Percentiles rank a stretch among this genome's conserved stretches.
Evolutionary conservation across 352 stramenopile species (phyloP).

Genomic region (Phytophthora europaea): DNA sequence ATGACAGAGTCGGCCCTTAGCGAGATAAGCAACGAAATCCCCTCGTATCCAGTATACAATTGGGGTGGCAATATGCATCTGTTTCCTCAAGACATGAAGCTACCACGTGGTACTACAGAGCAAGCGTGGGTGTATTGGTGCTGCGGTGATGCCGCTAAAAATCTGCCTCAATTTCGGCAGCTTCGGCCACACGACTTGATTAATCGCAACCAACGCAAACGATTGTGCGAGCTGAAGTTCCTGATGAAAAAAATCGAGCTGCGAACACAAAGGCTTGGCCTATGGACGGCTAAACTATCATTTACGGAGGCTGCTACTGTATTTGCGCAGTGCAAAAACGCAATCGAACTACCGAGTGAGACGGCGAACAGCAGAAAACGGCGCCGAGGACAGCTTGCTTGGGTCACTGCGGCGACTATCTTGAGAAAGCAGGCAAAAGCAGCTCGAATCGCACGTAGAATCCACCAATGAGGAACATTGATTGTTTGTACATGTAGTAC

Average conservation of each 20-base stretch:
- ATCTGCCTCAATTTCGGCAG: slow-evolving; percentile 1
- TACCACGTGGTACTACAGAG: slow-evolving; percentile 4
- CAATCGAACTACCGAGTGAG: background rate
- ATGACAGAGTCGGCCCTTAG: too few relatives aligned
- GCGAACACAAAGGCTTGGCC: background rate
- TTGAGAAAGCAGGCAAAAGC: slow-evolving; percentile 8
- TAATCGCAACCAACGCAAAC: slow-evolving; percentile 19
- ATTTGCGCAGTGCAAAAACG: slow-evolving; percentile 25
- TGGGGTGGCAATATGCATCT: slow-evolving; percentile 7
- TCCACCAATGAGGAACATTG: too few relatives aligned
- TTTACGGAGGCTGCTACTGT: slow-evolving; percentile 3
- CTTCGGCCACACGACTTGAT: slow-evolving; percentile 13
- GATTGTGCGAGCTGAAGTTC: slow-evolving; percentile 20
- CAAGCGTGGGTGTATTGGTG: slow-evolving; percentile 23
- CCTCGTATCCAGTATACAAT: slow-evolving; percentile 10
- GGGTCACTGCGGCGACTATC: slow-evolving; percentile 17
- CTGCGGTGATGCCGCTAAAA: background rate
- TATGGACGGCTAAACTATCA: background rate
- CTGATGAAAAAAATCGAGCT: slow-evolving; percentile 17
- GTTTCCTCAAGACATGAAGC: slow-evolving; percentile 12
- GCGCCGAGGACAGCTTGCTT: slow-evolving; percentile 14
- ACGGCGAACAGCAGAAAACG: slow-evolving; percentile 20
- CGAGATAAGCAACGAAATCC: background rate
- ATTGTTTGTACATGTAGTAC: too few relatives aligned
- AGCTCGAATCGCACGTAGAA: background rate